Evolutionary conservation across 192 early-diverging fungal genomes (phyloP), one percentile per base, ranked within the genome.

Genomic region (Coemansia biformis): DNA sequence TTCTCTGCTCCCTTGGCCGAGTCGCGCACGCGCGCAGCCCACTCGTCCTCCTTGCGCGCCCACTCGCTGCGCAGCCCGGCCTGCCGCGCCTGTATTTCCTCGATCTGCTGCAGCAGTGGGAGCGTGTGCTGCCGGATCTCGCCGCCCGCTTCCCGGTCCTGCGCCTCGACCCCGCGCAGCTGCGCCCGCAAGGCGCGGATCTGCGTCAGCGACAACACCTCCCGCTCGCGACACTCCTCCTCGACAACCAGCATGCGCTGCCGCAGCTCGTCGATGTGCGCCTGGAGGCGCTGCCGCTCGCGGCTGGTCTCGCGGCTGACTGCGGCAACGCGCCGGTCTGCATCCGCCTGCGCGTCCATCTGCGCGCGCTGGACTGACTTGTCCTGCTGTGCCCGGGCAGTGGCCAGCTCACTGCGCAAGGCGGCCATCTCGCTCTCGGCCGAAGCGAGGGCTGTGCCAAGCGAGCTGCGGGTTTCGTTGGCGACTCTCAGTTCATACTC

Each of bases 61-160:
- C 52, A 59, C 16, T 48, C 35, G 45, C 32, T 41, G 11, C 66
- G 64, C 46, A 49, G 57, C 40, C 61, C 57, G 4, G 73, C 44
- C 28, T 63, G 57, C 17, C 63, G 61, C 34, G 55, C 23, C 31
- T 48, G 64, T 46, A 69, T 34, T 15, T 68, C 73, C 46, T 76
- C 73, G 23, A 68, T 64, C 44, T 76, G 73, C 54, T 58, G 65
- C 42, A 68, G 44, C 32, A 76, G 57, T 28, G 72, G 72, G 13
- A 53, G 34, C 36, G 72, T 66, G 30, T 75, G 72, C 42, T 67
- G 59, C 52, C 67, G 55, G 43, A 75, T 48, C 22, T 53, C 62
- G 24, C 51, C 55, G 38, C 50, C 19, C 36, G 51, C 43, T 38
- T 67, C 59, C 23, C 62, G 50, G 53, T 53, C 57, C 34, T 67